Percentiles rank a stretch among this genome's conserved stretches.
These are phyloP conservation scores for Phytopythium vexans DNA, from an alignment of 352 stramenopile genomes.

Conservation along the genomic window DNA sequence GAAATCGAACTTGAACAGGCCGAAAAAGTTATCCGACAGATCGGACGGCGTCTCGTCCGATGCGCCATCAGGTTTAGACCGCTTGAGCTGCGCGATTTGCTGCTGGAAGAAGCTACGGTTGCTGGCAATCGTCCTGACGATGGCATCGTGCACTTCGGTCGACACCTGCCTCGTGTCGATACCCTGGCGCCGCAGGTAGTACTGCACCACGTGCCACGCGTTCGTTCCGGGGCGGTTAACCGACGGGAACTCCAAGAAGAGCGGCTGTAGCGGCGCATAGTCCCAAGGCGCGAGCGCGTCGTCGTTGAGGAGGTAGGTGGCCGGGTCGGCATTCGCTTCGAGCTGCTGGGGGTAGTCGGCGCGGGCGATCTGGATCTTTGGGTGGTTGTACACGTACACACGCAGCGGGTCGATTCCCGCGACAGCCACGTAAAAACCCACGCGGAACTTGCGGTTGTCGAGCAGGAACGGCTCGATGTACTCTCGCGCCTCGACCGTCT, in stretches of 20 bases:
- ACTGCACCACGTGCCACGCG: slow-evolving; percentile 63
- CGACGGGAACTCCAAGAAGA: slow-evolving; percentile 68
- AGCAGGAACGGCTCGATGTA: slow-evolving; percentile 86
- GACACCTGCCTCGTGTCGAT: slow-evolving; percentile 65
- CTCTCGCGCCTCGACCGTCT: slow-evolving; percentile 56
- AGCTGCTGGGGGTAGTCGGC: slow-evolving; percentile 46
- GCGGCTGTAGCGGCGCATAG: slow-evolving; percentile 51
- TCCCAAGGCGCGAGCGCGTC: slow-evolving; percentile 72
- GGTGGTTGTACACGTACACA: slow-evolving; percentile 80
- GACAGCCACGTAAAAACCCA: slow-evolving; percentile 85
- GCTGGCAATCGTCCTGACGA: slow-evolving; percentile 59
- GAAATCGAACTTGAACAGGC: slow-evolving; percentile 95
- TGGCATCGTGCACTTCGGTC: slow-evolving; percentile 60
- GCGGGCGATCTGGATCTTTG: slow-evolving; percentile 72
- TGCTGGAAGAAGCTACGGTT: slow-evolving; percentile 50
- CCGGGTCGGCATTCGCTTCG: slow-evolving; percentile 29
- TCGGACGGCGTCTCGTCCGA: slow-evolving; percentile 29
- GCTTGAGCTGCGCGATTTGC: slow-evolving; percentile 44
- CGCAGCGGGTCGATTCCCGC: slow-evolving; percentile 82
- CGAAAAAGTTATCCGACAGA: slow-evolving; percentile 85
- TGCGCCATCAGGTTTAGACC: slow-evolving; percentile 6
- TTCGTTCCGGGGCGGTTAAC: slow-evolving; percentile 48
- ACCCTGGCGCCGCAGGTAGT: slow-evolving; percentile 49
- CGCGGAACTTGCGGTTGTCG: slow-evolving; percentile 85
- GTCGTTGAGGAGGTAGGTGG: slow-evolving; percentile 62